A percentile compares a stretch with the other conserved stretches of the same genome.
phyloP scores from a whole-genome alignment of 768 basidiomycete species.

The Phlegmacium glaucopus region DNA sequence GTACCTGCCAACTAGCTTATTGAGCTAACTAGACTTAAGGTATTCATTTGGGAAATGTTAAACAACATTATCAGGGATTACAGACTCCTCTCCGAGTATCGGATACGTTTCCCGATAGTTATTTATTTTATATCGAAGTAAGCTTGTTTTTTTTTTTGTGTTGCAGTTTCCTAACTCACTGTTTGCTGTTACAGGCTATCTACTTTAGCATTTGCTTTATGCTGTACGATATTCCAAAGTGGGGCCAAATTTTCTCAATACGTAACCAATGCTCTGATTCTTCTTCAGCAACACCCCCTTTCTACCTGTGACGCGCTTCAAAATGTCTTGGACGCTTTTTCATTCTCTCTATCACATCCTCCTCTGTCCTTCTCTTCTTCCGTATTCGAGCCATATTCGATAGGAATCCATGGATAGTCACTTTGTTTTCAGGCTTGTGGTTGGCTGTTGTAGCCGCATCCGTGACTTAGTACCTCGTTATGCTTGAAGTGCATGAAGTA shows the following conservation, averaged over 20 bases:
- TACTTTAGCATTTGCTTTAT: not conserved
- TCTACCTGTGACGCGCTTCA: too few relatives aligned
- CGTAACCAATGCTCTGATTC: too few relatives aligned
- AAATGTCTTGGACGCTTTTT: not conserved
- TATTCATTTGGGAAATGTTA: conserved; percentile 27
- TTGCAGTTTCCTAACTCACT: too few relatives aligned
- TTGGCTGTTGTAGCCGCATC: conserved; percentile 21
- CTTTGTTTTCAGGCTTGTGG: conserved; percentile 26
- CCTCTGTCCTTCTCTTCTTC: conserved; percentile 25
- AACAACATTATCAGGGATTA: conserved; percentile 20
- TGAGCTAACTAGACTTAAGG: conserved; percentile 5
- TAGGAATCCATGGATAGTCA: conserved; percentile 12
- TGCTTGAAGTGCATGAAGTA: too few relatives aligned
- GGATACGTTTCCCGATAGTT: conserved; percentile 14
- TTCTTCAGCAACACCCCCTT: too few relatives aligned
- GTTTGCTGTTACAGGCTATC: too few relatives aligned
- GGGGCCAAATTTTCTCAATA: too few relatives aligned
- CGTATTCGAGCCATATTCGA: conserved; percentile 22
- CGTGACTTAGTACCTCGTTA: conserved; percentile 6
- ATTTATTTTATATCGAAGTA: conserved; percentile 23
- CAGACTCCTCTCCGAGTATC: conserved; percentile 15
- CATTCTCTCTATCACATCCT: conserved; percentile 15
- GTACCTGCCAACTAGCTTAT: too few relatives aligned
- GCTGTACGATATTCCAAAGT: too few relatives aligned
- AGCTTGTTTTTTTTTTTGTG: not conserved